Conservation (phyloP, 331 rosid genomes). For the Spiraea crenata region DNA sequence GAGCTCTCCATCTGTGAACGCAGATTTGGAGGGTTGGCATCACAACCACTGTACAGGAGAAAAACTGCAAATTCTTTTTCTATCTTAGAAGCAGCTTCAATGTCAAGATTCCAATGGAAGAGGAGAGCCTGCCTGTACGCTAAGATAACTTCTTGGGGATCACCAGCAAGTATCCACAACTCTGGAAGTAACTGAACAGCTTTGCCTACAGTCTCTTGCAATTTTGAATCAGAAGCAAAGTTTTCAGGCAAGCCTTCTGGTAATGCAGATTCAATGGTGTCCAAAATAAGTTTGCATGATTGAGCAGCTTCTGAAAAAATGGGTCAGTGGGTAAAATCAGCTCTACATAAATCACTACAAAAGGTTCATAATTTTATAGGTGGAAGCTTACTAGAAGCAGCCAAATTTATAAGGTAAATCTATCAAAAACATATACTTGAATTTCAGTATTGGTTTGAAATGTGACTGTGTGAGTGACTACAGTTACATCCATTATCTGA, state of each 20-base stretch:
- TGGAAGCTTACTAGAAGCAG: background rate
- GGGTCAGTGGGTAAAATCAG: constrained; percentile 5
- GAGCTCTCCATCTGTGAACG: constrained; percentile 78
- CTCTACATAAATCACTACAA: background rate
- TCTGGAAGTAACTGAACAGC: constrained; percentile 86
- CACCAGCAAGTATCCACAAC: constrained; percentile 72
- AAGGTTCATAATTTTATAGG: background rate
- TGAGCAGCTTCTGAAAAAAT: constrained; percentile 75
- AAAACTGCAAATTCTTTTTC: constrained; percentile 80
- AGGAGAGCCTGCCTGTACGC: constrained; percentile 75
- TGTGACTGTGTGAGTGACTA: background rate
- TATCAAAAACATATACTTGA: background rate
- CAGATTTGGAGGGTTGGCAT: constrained; percentile 76
- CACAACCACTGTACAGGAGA: constrained; percentile 83
- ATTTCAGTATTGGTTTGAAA: background rate
- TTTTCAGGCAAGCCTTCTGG: constrained; percentile 79
- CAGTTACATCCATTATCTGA: background rate
- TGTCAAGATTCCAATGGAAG: constrained; percentile 68
- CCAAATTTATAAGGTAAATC: background rate
- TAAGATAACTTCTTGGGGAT: constrained; percentile 60
- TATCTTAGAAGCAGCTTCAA: constrained; percentile 56
- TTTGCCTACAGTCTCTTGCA: constrained; percentile 58
- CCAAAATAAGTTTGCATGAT: constrained; percentile 75
- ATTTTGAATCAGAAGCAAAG: constrained; percentile 62
- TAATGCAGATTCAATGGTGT: constrained; percentile 76